These are phyloP conservation scores for Botryosphaeria dothidea DNA, from an alignment of 2,329 filamentous ascomycete species.

Conservation along the genomic window DNA sequence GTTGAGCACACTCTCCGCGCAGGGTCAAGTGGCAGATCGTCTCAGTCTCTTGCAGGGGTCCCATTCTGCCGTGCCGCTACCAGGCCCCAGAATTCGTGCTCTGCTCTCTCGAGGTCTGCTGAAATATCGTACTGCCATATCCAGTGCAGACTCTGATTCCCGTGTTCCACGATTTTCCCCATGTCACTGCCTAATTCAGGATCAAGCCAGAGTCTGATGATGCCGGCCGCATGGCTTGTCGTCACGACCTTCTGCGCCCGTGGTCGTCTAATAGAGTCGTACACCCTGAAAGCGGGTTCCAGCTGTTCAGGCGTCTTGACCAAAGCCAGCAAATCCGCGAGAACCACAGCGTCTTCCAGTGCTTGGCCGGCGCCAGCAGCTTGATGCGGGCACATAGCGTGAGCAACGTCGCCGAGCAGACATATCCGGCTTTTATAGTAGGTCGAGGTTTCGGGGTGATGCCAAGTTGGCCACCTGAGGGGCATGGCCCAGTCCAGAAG, in stretches of 20 bases:
- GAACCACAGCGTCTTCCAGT: slow-evolving; percentile 54
- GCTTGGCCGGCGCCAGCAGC: slow-evolving; percentile 59
- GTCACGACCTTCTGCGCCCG: slow-evolving; percentile 35
- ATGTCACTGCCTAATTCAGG: slow-evolving; percentile 32
- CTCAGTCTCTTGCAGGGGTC: too few species aligned
- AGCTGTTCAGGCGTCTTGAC: not conserved
- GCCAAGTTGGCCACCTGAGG: slow-evolving; percentile 50
- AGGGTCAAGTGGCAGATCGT: not conserved
- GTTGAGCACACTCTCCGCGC: not conserved
- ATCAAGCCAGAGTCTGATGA: slow-evolving; percentile 41
- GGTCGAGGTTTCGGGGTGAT: slow-evolving; percentile 45
- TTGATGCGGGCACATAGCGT: slow-evolving; percentile 56
- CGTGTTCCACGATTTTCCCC: slow-evolving; percentile 33
- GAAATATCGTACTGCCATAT: slow-evolving; percentile 42
- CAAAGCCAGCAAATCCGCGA: slow-evolving; percentile 40
- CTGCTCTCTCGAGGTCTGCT: slow-evolving; percentile 3
- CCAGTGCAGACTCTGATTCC: slow-evolving; percentile 37
- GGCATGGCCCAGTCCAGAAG: slow-evolving; percentile 33
- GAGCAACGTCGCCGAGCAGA: slow-evolving; percentile 51
- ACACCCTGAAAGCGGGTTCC: slow-evolving; percentile 22
- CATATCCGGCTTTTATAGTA: slow-evolving; percentile 40
- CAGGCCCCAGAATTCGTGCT: not conserved
- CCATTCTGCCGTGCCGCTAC: not conserved
- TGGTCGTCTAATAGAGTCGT: slow-evolving; percentile 20
- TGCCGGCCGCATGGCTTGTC: slow-evolving; percentile 40